A percentile compares a stretch with the other conserved stretches of the same genome.
These are phyloP conservation scores for Seiridium cupressi DNA, from an alignment of 2,329 filamentous ascomycete genomes.

Conservation along the genomic window DNA sequence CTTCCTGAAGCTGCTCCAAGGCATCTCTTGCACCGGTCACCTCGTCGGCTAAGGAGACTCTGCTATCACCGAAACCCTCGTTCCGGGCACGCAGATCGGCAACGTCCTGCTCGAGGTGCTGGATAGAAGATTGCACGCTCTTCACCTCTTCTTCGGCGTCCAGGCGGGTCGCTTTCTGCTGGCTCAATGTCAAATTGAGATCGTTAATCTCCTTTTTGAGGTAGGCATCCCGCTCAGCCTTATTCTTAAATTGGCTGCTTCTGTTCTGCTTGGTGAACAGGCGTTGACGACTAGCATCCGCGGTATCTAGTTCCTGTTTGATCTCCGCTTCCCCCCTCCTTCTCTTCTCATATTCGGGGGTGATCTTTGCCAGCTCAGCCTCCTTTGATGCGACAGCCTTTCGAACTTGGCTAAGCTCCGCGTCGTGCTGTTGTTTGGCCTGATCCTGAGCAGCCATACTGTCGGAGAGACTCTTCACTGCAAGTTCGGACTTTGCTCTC, in stretches of 20 bases:
- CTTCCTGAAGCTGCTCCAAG: conserved; percentile 76
- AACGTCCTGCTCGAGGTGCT: conserved; percentile 70
- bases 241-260: conserved; percentile 82
- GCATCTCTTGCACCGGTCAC: conserved; percentile 75
- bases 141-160: conserved; percentile 82
- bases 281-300: conserved; percentile 72
- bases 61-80: conserved; percentile 74
- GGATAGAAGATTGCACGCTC: conserved; percentile 69
- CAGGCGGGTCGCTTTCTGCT: conserved; percentile 79
- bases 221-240: conserved; percentile 83
- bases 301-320: conserved; percentile 70
- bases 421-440: conserved; percentile 66
- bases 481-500: conserved; percentile 82
- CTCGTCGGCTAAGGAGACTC: conserved; percentile 70
- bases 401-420: conserved; percentile 70
- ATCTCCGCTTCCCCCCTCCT: conserved; percentile 71
- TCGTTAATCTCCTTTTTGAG: conserved; percentile 79
- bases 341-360: conserved; percentile 72
- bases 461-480: conserved; percentile 78
- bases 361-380: conserved; percentile 68
- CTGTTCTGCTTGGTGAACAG: conserved; percentile 91
- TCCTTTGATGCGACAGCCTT: conserved; percentile 75
- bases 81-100: conserved; percentile 68
- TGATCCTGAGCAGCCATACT: conserved; percentile 77
- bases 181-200: conserved; percentile 71